Base-by-base conservation (phyloP, 1,284 basidiomycete genomes). In the Grifola frondosa region DNA sequence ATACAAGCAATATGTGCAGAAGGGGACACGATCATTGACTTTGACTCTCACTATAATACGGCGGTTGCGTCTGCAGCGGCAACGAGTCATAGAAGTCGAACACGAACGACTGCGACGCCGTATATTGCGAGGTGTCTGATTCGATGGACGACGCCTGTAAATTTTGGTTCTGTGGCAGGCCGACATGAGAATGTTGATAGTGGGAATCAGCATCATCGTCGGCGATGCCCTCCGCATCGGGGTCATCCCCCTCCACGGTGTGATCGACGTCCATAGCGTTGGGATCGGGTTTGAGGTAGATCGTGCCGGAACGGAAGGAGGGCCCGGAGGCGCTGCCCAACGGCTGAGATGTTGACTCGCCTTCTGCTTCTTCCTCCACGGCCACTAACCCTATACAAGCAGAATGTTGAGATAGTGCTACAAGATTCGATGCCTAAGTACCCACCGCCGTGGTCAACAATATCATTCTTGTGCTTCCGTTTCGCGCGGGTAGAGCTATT, bases 61-160 rank as follows among this genome's bases (percentile, higher is more conserved):
- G 47, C 30, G 37, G 29, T 40, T 54, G 52, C 40, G 52, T 54
- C 44, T 49, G 37, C 28, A 54, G 42, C 29, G 46, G 42, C 17
- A 49, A 15, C 31, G 42, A 33, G 25, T 42, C 31, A n/a, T n/a
- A n/a, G 30, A 52, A 23, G 30, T 47, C 39, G 40, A 50, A 49
- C 9, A 49, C 52, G 15, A 48, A 49, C n/a, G 24, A 15, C 24
- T 26, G n/a, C 36, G 30, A 4, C 11, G 17, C 26, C 16, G 21
- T 6, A 19, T 13, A 16, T 23, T 20, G 31, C 12, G 11, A 7
- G 13, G 19, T 1, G 13, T 22, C 42, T 16, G 32, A 20, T 16
- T 43, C 26, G 9, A 32, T 40, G 17, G 9, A 6, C 13, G 23
- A 6, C 12, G 16, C 16, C 11, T 16, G 10, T 11, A 9, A 9